Percentiles rank a stretch among this genome's conserved stretches.
Conservation (phyloP, 192 early-diverging fungal species). For the Umbelopsis isabellina region DNA sequence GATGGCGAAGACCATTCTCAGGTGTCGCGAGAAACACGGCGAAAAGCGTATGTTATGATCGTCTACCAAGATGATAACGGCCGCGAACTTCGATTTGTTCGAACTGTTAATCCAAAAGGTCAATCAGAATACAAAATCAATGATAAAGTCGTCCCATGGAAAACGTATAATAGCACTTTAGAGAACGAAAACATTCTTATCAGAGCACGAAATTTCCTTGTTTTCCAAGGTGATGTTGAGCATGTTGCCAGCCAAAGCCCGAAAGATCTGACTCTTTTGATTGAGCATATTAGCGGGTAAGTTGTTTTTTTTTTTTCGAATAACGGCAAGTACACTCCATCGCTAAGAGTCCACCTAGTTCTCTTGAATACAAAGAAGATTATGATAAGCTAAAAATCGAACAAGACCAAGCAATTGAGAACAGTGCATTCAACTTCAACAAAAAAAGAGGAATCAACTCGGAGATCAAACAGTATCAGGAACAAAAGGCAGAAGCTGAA, state of each 20-base stretch:
- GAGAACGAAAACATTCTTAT: conserved; percentile 92
- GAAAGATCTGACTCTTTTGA: conserved; percentile 88
- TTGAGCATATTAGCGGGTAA: conserved; percentile 94
- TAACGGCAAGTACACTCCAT: neutral
- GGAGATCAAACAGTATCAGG: conserved; percentile 91
- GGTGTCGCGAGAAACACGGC: conserved; percentile 26
- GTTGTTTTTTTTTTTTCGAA: no score
- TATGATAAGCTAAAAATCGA: conserved; percentile 84
- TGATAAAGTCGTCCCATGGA: conserved; percentile 68
- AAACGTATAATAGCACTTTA: conserved; percentile 75
- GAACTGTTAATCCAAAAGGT: conserved; percentile 70
- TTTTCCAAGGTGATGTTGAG: conserved; percentile 99
- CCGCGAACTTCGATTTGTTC: conserved; percentile 67
- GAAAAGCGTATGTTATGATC: conserved; percentile 78
- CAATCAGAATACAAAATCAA: conserved; percentile 90
- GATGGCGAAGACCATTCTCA: conserved; percentile 46
- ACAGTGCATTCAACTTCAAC: conserved; percentile 86
- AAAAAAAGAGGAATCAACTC: conserved; percentile 86
- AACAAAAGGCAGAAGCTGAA: conserved; percentile 92
- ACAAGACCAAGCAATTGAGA: conserved; percentile 88
- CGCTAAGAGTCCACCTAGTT: conserved; percentile 46
- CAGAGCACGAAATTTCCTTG: conserved; percentile 96
- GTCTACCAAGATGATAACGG: conserved; percentile 76
- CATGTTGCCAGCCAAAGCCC: conserved; percentile 94
- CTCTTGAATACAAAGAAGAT: conserved; percentile 84